phyloP scores from a whole-genome alignment of 345 rosid genomes.

The Pistacia vera region DNA sequence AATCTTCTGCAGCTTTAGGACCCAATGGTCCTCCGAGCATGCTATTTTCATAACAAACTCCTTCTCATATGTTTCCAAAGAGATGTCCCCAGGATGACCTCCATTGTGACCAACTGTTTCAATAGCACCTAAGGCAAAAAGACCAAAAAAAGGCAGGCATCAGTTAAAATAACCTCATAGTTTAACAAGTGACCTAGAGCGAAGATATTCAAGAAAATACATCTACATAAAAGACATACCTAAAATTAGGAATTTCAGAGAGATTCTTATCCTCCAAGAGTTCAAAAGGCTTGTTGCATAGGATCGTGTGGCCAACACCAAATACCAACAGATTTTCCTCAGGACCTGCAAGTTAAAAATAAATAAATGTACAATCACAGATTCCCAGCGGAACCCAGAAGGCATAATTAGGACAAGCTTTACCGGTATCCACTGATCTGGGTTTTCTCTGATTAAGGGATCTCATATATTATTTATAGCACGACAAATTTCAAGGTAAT shows the following conservation, averaged over 20 bases:
- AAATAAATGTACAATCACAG: constrained; percentile 8
- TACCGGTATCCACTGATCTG: constrained; percentile 83
- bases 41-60: constrained; percentile 88
- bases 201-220: not conserved
- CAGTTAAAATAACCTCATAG: constrained; percentile 4
- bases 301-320: constrained; percentile 77
- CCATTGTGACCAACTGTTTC: constrained; percentile 95
- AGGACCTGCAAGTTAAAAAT: constrained; percentile 40
- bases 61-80: constrained; percentile 82
- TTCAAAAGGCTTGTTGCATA: constrained; percentile 81
- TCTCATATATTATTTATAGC: constrained; percentile 93
- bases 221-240: constrained; percentile 35
- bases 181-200: not conserved
- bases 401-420: constrained; percentile 14
- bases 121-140: constrained; percentile 58
- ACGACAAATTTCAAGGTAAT: constrained; percentile 90
- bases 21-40: constrained; percentile 88
- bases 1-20: constrained; percentile 94
- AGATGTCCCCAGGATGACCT: constrained; percentile 95
- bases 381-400: not conserved
- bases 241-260: constrained; percentile 78
- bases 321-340: constrained; percentile 87
- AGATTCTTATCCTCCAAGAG: constrained; percentile 79
- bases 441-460: constrained; percentile 81
- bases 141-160: constrained; percentile 2